Conservation (phyloP, 2,329 filamentous ascomycete species). For the Didymella arachidicola region DNA sequence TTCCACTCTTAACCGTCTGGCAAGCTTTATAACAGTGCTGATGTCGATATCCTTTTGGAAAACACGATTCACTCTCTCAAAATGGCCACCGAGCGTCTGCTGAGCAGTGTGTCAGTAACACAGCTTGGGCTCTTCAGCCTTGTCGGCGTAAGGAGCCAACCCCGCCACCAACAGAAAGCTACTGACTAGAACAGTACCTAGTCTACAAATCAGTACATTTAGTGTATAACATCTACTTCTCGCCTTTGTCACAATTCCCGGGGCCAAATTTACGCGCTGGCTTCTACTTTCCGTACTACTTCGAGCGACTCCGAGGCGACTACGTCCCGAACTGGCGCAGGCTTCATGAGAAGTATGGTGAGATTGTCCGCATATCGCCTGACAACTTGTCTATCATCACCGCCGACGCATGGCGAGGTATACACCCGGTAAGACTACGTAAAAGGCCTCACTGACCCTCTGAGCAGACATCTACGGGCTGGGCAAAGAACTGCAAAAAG, state of each 20-base stretch:
- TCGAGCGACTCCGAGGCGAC: background rate
- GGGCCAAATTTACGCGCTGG: constrained; percentile 13
- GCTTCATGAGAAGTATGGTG: constrained; percentile 3
- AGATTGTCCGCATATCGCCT: constrained; percentile 1
- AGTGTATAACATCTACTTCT: constrained; percentile 15
- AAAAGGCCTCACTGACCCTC: background rate
- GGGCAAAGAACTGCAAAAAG: background rate
- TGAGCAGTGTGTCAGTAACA: background rate
- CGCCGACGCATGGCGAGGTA: background rate
- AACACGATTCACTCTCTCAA: background rate
- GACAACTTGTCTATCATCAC: background rate
- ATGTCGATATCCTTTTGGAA: no score
- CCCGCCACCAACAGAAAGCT: background rate
- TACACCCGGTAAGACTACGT: background rate
- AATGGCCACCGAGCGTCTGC: background rate
- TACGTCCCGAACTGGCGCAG: background rate
- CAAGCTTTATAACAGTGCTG: background rate
- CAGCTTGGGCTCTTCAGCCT: background rate
- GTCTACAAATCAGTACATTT: background rate
- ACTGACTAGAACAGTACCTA: background rate
- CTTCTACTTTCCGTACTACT: constrained; percentile 18
- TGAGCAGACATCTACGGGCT: background rate
- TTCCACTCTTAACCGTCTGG: background rate
- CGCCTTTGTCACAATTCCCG: constrained; percentile 17
- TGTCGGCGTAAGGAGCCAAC: background rate